Percentiles rank a stretch among this genome's conserved stretches.
phyloP scores from a whole-genome alignment of 306 rosid species.

The Cicer judaicum region DNA sequence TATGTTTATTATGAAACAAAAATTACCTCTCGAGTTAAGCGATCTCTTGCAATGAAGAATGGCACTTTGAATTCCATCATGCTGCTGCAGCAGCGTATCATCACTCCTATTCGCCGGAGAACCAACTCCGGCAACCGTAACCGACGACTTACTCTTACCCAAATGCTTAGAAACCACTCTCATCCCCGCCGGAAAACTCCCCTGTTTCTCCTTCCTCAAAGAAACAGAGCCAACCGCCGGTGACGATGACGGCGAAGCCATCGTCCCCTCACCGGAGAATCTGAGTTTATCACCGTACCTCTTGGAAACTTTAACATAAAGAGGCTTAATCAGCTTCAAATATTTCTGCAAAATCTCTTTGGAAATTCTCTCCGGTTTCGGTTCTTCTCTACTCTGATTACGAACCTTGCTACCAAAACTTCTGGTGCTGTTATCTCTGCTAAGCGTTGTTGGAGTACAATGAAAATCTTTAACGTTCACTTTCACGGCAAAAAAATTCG shows the following conservation, averaged over 20 bases:
- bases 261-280: constrained; percentile 28
- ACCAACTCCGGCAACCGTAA: constrained; percentile 45
- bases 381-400: constrained; percentile 37
- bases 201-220: constrained; percentile 58
- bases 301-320: constrained; percentile 62
- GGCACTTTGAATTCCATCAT: constrained; percentile 93
- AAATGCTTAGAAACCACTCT: constrained; percentile 66
- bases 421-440: constrained; percentile 57
- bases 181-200: constrained; percentile 57
- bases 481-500: constrained; percentile 38
- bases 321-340: constrained; percentile 70
- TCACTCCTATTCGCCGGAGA: constrained; percentile 63
- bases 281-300: constrained; percentile 46
- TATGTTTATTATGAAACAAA: background rate
- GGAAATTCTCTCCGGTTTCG: constrained; percentile 57
- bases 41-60: constrained; percentile 93
- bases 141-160: constrained; percentile 76
- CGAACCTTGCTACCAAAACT: constrained; percentile 44
- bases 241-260: constrained; percentile 39
- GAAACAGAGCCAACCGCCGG: constrained; percentile 47
- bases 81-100: constrained; percentile 72
- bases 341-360: constrained; percentile 73
- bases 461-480: constrained; percentile 44
- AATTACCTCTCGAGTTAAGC: constrained; percentile 62
- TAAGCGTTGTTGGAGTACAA: constrained; percentile 50